Evolutionary conservation across 805 yeast genomes (phyloP).

Genomic region (Candida wancherniae): DNA sequence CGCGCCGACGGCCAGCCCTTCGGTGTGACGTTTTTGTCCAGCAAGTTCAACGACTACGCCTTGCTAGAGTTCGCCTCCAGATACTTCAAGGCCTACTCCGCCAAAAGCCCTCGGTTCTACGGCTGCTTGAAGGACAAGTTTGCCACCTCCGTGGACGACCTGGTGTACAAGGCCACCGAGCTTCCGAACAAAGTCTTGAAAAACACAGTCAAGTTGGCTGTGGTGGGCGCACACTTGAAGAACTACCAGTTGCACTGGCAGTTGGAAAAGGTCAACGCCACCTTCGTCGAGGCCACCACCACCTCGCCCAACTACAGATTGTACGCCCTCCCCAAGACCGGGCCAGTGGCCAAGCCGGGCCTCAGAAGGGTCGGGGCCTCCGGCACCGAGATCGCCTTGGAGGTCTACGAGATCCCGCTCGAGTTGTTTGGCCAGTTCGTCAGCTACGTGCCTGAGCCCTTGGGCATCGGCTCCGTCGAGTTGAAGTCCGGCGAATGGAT

Average conservation of each 20-base stretch:
- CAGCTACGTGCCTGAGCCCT: slow-evolving; percentile 85
- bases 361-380: slow-evolving; percentile 56
- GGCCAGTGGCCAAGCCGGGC: slow-evolving; percentile 89
- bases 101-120: slow-evolving; percentile 45
- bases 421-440: slow-evolving; percentile 80
- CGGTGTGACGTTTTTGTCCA: slow-evolving; percentile 82
- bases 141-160: slow-evolving; percentile 41
- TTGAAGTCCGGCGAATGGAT: slow-evolving; percentile 76
- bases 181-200: slow-evolving; percentile 14
- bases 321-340: slow-evolving; percentile 77
- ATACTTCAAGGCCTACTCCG: slow-evolving; percentile 49
- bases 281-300: slow-evolving; percentile 56
- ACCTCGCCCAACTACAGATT: slow-evolving; percentile 71
- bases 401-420: slow-evolving; percentile 76
- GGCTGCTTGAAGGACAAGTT: slow-evolving; percentile 46
- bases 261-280: slow-evolving; percentile 75
- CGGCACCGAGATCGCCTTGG: slow-evolving; percentile 67
- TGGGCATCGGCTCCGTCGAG: slow-evolving; percentile 93
- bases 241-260: slow-evolving; percentile 95
- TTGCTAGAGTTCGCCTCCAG: slow-evolving; percentile 76
- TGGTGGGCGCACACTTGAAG: slow-evolving; percentile 91
- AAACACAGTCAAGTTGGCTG: slow-evolving; percentile 63
- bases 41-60: slow-evolving; percentile 84
- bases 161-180: slow-evolving; percentile 28
- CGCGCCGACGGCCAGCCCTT: slow-evolving; percentile 78